Base-by-base conservation (phyloP, 352 stramenopile species). In the Phytopythium aichiense region DNA sequence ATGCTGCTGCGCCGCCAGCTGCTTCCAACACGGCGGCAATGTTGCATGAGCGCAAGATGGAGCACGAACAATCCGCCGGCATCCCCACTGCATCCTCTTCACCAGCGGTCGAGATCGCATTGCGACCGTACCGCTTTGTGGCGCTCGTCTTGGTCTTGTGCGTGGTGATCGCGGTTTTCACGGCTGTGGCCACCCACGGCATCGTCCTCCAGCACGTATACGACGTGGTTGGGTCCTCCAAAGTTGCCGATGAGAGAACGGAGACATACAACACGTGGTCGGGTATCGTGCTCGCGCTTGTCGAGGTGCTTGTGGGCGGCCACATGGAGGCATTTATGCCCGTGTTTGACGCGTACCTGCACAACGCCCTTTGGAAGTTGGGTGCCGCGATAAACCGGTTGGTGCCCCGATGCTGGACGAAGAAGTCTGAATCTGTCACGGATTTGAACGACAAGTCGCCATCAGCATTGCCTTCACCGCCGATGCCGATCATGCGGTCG, bases 201-300 rank as follows among this genome's bases (percentile, higher is more conserved):
- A 59, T 84, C 45, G 54, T 60, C 0, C 51, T 77, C 12, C 60
- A 76, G n/a, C 74, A 60, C 25, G 58, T 84, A 16, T 73, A 71
- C 62, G 72, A 84, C 46, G 60, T 67, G 2, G 64, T 79, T 16
- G 70, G 71, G 5, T 66, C 66, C 16, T 78, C 71, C 53, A 60
- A 61, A 7, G 70, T 71, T 16, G 54, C 64, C 4, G 67, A 83
- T 28, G 53, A 68, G 11, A 59, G 66, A 30, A 74, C 76, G 2
- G 67, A 79, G 57, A 66, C 38, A 18, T 79, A 70, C 70, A 84
- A 84, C 68, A 72, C 74, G 55, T 63, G 63, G 35, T 84, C 75
- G 15, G 72, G 75, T 20, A 73, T 76, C 49, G 30, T 74, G 59
- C 71, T 84, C 63, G 75, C 70, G 25, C 60, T 81, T 31, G 58